Evolutionary conservation across 2,329 filamentous ascomycete genomes (phyloP).

Genomic region (Aspergillus pseudoglaucus): DNA sequence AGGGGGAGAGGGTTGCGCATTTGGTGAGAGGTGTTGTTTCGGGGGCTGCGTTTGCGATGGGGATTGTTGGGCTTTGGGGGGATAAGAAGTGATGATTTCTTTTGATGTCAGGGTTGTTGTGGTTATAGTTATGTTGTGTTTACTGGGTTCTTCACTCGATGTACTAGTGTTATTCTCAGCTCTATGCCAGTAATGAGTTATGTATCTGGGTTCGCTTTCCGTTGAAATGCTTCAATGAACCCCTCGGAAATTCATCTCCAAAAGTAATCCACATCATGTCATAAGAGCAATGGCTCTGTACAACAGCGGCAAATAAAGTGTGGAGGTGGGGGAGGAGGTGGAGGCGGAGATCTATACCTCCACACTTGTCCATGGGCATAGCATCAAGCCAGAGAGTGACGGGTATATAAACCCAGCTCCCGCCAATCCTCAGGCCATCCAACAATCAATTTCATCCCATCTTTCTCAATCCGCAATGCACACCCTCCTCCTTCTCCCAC

Average conservation of each 20-base stretch:
- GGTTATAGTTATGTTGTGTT: background rate
- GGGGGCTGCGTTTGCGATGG: constrained; percentile 39
- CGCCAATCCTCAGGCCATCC: background rate
- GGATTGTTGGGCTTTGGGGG: constrained; percentile 45
- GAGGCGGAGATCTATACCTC: background rate
- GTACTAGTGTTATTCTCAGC: no score
- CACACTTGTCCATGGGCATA: no score
- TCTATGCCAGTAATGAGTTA: no score
- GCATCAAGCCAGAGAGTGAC: background rate
- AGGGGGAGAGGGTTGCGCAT: constrained; percentile 35
- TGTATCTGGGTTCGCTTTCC: no score
- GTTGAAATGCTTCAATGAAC: no score
- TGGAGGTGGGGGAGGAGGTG: background rate
- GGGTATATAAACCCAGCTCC: background rate
- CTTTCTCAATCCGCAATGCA: constrained; percentile 1
- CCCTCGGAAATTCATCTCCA: no score
- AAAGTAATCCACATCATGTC: no score
- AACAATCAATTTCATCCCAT: background rate
- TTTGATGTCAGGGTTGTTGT: background rate
- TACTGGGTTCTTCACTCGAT: background rate
- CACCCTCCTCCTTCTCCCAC: constrained; percentile 9
- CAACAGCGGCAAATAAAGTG: background rate
- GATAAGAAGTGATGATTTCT: constrained; percentile 23
- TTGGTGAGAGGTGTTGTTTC: constrained; percentile 32
- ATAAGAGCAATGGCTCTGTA: no score